Evolutionary conservation across 2,329 filamentous ascomycete genomes (phyloP), one percentile per base, ranked within the genome.

Genomic region (Penicillium sp.): DNA sequence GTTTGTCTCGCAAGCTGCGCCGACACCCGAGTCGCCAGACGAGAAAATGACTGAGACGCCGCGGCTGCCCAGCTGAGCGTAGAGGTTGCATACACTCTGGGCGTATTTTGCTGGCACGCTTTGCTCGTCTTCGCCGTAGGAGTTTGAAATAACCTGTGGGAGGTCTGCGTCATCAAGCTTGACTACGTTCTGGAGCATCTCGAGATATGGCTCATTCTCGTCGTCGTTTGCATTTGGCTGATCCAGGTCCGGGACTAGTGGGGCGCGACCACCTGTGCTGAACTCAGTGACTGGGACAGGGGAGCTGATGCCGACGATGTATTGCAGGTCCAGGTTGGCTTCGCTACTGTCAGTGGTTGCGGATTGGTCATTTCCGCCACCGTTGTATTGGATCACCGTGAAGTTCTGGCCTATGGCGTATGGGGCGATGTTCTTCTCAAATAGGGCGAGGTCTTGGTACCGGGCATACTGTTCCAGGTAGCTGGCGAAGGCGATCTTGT

Each of bases 301-400:
- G 11, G 75, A 64, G 55, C 76, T 74, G 14, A 82, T 60, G 29
- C 78, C 77, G 43, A 78, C 60, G 4, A 80, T 80, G 58, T 81
- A 81, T 63, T 82, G 78, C 37, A 79, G 72, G 57, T 83, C 80
- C 19, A 82, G 71, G 62, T 82, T 81, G 51, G 79, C 81, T 63
- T 82, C 80, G 16, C 76, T 73, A 59, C 76, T 78, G 61, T 77
- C 73, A 11, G 68, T 60, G 2, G 63, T 63, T 10, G 75, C 69
- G 51, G 73, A 68, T 57, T 75, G 71, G 44, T 73, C 62, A 45
- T 77, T 65, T 9, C 71, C 62, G 21, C 74, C 74, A 60, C 78
- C 78, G 47, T 80, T 75, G 46, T 78, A 76, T 26, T 73, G 66
- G 14, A 74, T 69, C 27, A 78, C 78, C 3, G 70, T 72, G 62